A percentile compares a stretch with the other conserved stretches of the same genome.
phyloP scores from a whole-genome alignment of 352 stramenopile genomes.

The Pythium monospermum region DNA sequence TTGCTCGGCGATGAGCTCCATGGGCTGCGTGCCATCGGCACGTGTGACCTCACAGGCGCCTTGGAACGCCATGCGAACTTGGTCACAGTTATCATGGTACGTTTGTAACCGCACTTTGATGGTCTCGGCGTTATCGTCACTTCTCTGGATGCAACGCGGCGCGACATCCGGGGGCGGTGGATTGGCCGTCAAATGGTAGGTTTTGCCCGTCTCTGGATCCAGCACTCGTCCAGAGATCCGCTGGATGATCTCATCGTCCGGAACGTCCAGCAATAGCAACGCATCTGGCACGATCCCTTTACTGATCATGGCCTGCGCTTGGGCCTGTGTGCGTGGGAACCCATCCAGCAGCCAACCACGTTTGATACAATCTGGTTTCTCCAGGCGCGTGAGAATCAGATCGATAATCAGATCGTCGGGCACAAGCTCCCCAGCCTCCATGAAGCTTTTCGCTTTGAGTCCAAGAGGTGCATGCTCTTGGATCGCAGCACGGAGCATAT shows the following conservation, averaged over 20 bases:
- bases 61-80: conserved; percentile 33
- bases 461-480: conserved; percentile 49
- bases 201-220: conserved; percentile 90
- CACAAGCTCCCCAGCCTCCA: conserved; percentile 90
- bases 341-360: conserved; percentile 92
- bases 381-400: conserved; percentile 86
- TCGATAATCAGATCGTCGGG: conserved; percentile 94
- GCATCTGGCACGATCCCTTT: conserved; percentile 85
- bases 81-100: conserved; percentile 72
- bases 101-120: conserved; percentile 81
- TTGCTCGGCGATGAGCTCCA: conserved; percentile 48
- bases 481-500: conserved; percentile 92
- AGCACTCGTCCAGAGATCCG: conserved; percentile 90
- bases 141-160: conserved; percentile 53
- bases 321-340: conserved; percentile 89
- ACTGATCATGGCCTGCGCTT: conserved; percentile 61
- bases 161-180: conserved; percentile 60
- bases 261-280: conserved; percentile 94
- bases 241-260: conserved; percentile 91
- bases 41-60: conserved; percentile 40
- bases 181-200: conserved; percentile 89
- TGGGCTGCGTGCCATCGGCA: conserved; percentile 41
- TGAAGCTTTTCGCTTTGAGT: conserved; percentile 87
- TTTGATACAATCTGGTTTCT: conserved; percentile 52
- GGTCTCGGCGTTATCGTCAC: conserved; percentile 89